Percentiles rank a stretch among this genome's conserved stretches.
Conservation (phyloP, 331 rosid genomes). For the Dryas integrifolia region DNA sequence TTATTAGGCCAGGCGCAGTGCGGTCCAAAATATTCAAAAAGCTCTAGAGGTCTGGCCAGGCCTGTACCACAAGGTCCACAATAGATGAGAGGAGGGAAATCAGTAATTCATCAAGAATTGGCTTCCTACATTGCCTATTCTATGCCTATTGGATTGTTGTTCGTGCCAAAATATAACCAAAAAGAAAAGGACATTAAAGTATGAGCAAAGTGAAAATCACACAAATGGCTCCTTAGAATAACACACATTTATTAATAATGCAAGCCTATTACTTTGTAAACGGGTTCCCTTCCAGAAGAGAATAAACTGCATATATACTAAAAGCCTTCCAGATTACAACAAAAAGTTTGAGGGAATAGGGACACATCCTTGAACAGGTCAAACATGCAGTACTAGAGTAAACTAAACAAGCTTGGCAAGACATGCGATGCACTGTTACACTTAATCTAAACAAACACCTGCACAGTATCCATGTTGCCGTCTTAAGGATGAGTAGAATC, state of each 20-base stretch:
- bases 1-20: too few relatives aligned
- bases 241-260: background rate
- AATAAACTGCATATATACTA: background rate
- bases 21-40: too few relatives aligned
- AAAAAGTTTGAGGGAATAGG: slow-evolving; percentile 8
- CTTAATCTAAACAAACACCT: background rate
- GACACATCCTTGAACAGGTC: slow-evolving; percentile 25
- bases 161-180: slow-evolving; percentile 6
- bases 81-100: background rate
- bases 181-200: background rate
- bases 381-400: slow-evolving; percentile 4
- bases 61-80: background rate
- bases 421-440: background rate
- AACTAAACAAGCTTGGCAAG: slow-evolving; percentile 13
- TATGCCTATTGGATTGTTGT: background rate
- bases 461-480: slow-evolving; percentile 29
- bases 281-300: slow-evolving; percentile 5
- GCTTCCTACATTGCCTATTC: background rate
- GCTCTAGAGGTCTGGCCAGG: too few relatives aligned
- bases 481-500: slow-evolving; percentile 8
- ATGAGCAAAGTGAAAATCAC: background rate
- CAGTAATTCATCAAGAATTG: background rate
- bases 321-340: background rate
- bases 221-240: slow-evolving; percentile 2
- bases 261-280: background rate